Evolutionary conservation across 805 yeast genomes (phyloP).

Genomic region (Barnettozyma vustinii): DNA sequence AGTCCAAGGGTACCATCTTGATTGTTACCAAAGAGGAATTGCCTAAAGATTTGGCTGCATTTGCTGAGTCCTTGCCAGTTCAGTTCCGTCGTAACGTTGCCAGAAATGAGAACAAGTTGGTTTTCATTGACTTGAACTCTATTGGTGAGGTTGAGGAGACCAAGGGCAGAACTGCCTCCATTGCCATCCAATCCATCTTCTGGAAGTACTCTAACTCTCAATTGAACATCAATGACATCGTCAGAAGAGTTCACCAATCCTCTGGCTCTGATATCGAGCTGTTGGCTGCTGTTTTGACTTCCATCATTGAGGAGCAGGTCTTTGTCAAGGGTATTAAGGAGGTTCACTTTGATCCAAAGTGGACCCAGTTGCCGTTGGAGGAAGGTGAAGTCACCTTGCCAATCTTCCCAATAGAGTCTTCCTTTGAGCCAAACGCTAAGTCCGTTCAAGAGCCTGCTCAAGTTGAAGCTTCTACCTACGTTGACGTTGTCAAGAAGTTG

Average conservation of each 20-base stretch:
- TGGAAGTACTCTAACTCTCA: slow-evolving; percentile 68
- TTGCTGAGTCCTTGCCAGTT: slow-evolving; percentile 49
- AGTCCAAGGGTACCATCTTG: slow-evolving; percentile 50
- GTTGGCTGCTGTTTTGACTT: slow-evolving; percentile 64
- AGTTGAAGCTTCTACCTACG: slow-evolving; percentile 36
- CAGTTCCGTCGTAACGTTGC: slow-evolving; percentile 48
- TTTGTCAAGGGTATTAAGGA: slow-evolving; percentile 40
- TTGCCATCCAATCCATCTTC: slow-evolving; percentile 75
- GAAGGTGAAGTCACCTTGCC: slow-evolving; percentile 41
- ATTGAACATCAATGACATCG: slow-evolving; percentile 53
- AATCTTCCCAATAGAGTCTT: slow-evolving; percentile 53
- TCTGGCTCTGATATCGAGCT: slow-evolving; percentile 80
- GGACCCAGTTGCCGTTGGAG: slow-evolving; percentile 23
- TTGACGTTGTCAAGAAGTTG: slow-evolving; percentile 61
- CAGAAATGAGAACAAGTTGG: slow-evolving; percentile 46
- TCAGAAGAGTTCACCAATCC: slow-evolving; percentile 73
- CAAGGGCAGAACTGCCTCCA: slow-evolving; percentile 66
- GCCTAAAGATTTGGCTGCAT: slow-evolving; percentile 36
- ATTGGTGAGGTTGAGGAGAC: slow-evolving; percentile 67
- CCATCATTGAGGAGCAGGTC: slow-evolving; percentile 50
- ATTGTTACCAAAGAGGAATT: slow-evolving; percentile 33
- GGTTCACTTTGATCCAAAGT: slow-evolving; percentile 25
- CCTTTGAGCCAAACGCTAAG: slow-evolving; percentile 62
- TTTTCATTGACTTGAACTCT: slow-evolving; percentile 54
- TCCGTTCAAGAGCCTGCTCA: slow-evolving; percentile 32